Evolutionary conservation across 306 rosid genomes (phyloP), one percentile per base, ranked within the genome.

Genomic region (Quercus cerris): DNA sequence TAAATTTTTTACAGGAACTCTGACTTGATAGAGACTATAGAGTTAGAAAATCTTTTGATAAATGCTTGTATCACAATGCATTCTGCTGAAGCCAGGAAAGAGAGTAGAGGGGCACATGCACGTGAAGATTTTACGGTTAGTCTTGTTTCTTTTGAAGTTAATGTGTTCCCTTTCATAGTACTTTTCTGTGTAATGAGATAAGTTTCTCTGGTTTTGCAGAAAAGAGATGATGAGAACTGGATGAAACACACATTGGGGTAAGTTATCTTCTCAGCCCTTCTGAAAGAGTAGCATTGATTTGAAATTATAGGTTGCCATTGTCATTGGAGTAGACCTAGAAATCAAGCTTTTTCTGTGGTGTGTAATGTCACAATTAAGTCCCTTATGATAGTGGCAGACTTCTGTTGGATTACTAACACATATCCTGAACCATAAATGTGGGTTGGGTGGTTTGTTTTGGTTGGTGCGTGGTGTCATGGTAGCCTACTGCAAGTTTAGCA

Each of bases 61-160:
- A 93, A 91, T 90, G 97, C 98, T 55, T 86, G 87, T 77, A 70
- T 93, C 87, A 93, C 98, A 73, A 91, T 93, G 97, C 91, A 88
- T 84, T 93, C 98, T 56, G 98, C 98, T 76, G 98, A 93, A 88
- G 98, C 97, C 74, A 88, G 98, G 92, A 90, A 93, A 88, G 98
- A 93, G 81, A 91, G 98, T 78, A 85, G 98, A 86, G 98, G 98
- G 70, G 98, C 98, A 31, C 98, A 93, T 81, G 98, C 98, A 56
- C 98, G 93, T 18, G 98, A 93, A 85, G 98, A 93, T 75, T 93
- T 90, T 79, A 76, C 88, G 46, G 98, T 91, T 41, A 59, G 91
- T 87, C n/a, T 76, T 56, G 12, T 31, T 38, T 70, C 14, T 20
- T 67, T 52, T 62, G 70, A 44, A 9, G 51, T 67, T 46, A 25